Evolutionary conservation across 1,284 basidiomycete genomes (phyloP), one percentile per base, ranked within the genome.

Genomic region (Tetrapyrgos nigripes): DNA sequence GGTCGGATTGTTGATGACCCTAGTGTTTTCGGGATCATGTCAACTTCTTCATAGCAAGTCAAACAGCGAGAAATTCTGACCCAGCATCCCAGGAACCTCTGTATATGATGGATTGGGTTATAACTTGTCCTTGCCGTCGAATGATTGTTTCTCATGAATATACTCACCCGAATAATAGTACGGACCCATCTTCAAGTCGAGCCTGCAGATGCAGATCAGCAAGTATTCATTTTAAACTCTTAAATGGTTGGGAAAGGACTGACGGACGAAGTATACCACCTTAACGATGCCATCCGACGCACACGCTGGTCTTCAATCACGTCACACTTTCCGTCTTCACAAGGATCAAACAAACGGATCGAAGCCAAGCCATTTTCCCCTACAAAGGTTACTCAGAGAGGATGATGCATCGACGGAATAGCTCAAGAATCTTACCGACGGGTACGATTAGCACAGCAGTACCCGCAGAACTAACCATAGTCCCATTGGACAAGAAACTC

Each of bases 401-500:
- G n/a, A n/a, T n/a, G n/a, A n/a, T 33, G 31, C 8, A 33, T 33
- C 31, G 14, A 8, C 31, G 8, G 14, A 33, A 8, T 33, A 33
- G 14, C 31, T 14, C 8, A 14, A 14, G 43, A 19, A 17, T 19
- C 11, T 47, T 14, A 26, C 47, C 40, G 21, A 21, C 23, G 37
- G 24, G 47, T 11, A 8, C 8, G 8, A 6, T 33, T 8, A 10
- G 13, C 45, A 29, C 17, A 53, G 27, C 23, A 40, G 11, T 35
- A 29, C 49, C 26, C 28, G 50, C 58, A 40, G 51, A 27, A 50
- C 68, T 51, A 45, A 74, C 70, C 68, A 75, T 70, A 9, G 72
- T 72, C 27, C 75, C 75, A 55, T 80, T 80, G 23, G 70, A 69
- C 33, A 80, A 67, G 62, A 76, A 73, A n/a, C 64, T 68, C 8